Evolutionary conservation across 257 asterid species (phyloP), one percentile per base, ranked within the genome.

Genomic region (Nicotiana noctiflora): DNA sequence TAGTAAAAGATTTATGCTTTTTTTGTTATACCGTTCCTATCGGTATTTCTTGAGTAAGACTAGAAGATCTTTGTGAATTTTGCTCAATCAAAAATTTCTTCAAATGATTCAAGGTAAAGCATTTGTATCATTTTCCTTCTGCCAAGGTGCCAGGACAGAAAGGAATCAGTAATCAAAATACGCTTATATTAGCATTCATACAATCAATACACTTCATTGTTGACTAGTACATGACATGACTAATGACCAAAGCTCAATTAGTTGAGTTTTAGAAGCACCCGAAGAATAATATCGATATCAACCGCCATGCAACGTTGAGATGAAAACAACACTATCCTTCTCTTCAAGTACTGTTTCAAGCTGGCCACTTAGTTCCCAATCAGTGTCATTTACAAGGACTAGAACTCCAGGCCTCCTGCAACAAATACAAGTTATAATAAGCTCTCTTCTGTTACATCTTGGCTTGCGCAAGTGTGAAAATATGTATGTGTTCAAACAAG

Each of bases 291-390:
- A 70, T 44, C 83, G 11, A 25, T 15, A 13, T 84, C 86, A 95
- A 83, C 98, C 98, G 23, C 98, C 98, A 37, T 95, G 98, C 83
- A 95, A 83, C 0, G 98, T 95, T 68, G 98, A 95, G 86, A 95
- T 95, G 89, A 95, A 95, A 79, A 95, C 97, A 13, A 95, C 88
- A 1, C 80, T 88, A 59, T 95, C 98, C 79, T 91, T 91, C 72
- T 95, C 98, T 76, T 95, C 97, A 51, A 95, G 88, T 52, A 84
- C 84, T 0, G 98, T 89, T 77, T 93, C 97, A 3, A 95, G 97
- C 88, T 95, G 99, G 14, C 98, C 98, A 15, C 95, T 92, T 75
- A 95, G 93, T 83, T 95, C 98, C 98, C 97, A 93, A 67, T 93
- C 97, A 10, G 95, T 90, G 75, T 95, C 99, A 25, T 93, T 93